Evolutionary conservation across 768 basidiomycete genomes (phyloP).

Genomic region (Hericium coralloides): DNA sequence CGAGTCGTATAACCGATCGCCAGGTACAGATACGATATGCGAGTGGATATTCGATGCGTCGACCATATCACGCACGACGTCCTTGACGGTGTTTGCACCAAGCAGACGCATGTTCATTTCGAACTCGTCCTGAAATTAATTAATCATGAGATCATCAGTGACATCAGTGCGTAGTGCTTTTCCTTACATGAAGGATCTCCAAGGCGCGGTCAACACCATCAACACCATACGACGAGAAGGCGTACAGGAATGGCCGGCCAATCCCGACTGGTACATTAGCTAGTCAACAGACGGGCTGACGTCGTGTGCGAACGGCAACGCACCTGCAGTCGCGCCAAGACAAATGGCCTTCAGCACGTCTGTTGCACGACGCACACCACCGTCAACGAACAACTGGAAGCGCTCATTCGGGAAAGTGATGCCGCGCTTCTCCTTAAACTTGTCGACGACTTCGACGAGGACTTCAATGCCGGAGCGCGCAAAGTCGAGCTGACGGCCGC

Average conservation of each 20-base stretch:
- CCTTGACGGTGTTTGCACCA: constrained; percentile 70
- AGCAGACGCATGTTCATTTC: constrained; percentile 94
- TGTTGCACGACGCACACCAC: constrained; percentile 82
- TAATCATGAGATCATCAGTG: not conserved
- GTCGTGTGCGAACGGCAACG: no score
- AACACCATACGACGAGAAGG: constrained; percentile 77
- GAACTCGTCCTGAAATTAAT: constrained; percentile 67
- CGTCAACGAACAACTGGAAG: constrained; percentile 84
- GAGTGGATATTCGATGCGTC: constrained; percentile 60
- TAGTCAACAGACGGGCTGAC: no score
- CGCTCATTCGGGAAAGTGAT: constrained; percentile 63
- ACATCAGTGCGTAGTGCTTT: not conserved
- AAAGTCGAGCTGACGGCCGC: constrained; percentile 67
- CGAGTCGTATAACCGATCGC: constrained; percentile 58
- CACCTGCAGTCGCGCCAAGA: constrained; percentile 44
- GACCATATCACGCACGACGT: constrained; percentile 82
- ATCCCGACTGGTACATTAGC: constrained; percentile 45
- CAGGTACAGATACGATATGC: constrained; percentile 58
- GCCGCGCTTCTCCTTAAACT: constrained; percentile 50
- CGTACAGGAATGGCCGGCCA: constrained; percentile 79
- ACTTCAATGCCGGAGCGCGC: constrained; percentile 85
- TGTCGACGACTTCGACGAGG: constrained; percentile 76
- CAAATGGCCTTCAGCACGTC: constrained; percentile 84
- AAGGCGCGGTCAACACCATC: constrained; percentile 79
- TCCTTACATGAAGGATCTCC: constrained; percentile 59